Base-by-base conservation (phyloP, 441 rosid genomes). In the Euphorbia schlechtendalii region DNA sequence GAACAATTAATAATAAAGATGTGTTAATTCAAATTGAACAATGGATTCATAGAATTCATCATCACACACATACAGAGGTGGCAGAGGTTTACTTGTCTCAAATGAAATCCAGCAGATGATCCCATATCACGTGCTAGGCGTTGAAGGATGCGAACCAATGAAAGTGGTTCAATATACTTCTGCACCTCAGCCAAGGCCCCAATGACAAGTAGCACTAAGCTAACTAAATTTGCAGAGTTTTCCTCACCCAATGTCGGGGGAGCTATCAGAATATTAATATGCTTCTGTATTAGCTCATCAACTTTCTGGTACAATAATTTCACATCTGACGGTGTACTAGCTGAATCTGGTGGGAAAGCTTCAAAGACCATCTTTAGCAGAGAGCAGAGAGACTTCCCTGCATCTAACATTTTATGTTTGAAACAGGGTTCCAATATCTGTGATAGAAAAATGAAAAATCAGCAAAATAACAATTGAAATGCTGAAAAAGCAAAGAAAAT, bases 371-470 rank as follows among this genome's bases (percentile, higher is more conserved):
- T 94, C 85, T 91, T 94, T 88, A 94, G 70, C 76, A 94, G 81
- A 68, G 88, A 85, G 81, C 98, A 94, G 71, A 94, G 73, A 62
- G 99, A 88, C 83, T 86, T 87, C 66, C 98, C 99, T 66, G 99
- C 84, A 73, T 94, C 96, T 67, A 88, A 66, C 96, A 88, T 84
- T 82, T 86, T 95, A 81, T 85, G 79, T 75, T 94, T 94, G 82
- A 94, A 91, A 76, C 96, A 91, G 13, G 90, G 96, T 78, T 95
- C 99, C 69, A 91, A 85, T 80, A 95, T 86, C 99, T 94, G 92
- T 63, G 11, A 73, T 15, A 45, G 67, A 59, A 66, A 1, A 58
- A 63, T 67, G 54, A 76, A 70, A 25, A 53, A 55, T 53, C 22
- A 56, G 32, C 59, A 68, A 6, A 63, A 34, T 53, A 36, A 34